Percentiles rank a stretch among this genome's conserved stretches.
Evolutionary conservation across 1,139 yeast genomes (phyloP).

Genomic region (Pichia sp.): DNA sequence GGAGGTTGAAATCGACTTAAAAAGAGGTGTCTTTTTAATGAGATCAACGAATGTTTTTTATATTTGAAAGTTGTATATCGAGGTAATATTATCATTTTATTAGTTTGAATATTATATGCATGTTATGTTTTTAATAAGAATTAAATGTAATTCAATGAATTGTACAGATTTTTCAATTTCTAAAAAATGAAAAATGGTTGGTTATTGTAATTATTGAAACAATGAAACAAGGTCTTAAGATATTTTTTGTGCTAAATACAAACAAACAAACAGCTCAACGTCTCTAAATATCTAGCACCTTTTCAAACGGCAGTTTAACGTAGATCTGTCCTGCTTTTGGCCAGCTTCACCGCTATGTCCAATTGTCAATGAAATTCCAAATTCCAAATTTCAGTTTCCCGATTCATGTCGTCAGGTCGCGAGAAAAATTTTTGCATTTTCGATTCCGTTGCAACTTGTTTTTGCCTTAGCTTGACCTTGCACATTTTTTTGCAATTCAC

Average conservation of each 20-base stretch:
- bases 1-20: conserved; percentile 8
- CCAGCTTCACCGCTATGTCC: neutral
- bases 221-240: neutral
- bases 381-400: neutral
- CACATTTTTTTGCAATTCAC: no score
- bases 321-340: neutral
- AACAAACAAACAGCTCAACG: neutral
- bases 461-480: neutral
- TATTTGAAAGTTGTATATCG: neutral
- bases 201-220: neutral
- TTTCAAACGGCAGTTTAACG: neutral
- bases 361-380: neutral
- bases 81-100: neutral
- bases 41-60: neutral
- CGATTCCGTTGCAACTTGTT: neutral
- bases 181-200: neutral
- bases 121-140: neutral
- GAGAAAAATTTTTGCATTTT: neutral
- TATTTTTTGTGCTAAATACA: neutral
- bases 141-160: neutral
- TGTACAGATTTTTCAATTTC: neutral
- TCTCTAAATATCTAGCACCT: neutral
- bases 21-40: neutral
- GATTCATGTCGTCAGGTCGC: neutral
- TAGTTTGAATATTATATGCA: neutral